Evolutionary conservation across 306 rosid species (phyloP), one percentile per base, ranked within the genome.

Genomic region (Potentilla sterilis): DNA sequence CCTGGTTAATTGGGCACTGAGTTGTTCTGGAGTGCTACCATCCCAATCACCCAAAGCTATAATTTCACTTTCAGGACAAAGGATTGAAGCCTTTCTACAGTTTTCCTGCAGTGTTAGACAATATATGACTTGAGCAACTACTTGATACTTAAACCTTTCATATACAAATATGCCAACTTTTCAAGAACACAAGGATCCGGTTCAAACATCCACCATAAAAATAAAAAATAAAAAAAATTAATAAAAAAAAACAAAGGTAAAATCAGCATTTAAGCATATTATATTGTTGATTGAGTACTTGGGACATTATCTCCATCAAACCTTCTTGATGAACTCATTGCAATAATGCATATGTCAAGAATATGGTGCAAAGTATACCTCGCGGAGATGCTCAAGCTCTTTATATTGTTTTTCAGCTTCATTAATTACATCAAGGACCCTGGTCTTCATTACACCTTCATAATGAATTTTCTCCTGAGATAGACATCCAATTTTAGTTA

Each of bases 21-120:
- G 88, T 80, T 91, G 89, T 79, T 87, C 97, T 8, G 97, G 94
- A 42, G 89, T 89, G 83, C 86, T 78, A 81, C 88, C 90, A 70
- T 84, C 86, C 68, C 86, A 86, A 64, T 84, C 92, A 74, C 91
- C 92, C 48, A 87, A 77, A 24, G 88, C 86, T 69, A 85, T 81
- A 76, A 91, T 83, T 72, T 93, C 97, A 64, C 75, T 69, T 88
- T 84, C 88, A 32, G 88, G 80, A 83, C 97, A 93, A 74, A 91
- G 83, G 78, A 88, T 80, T 32, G 97, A 87, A 83, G 98, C 97
- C 81, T 93, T 93, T 74, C 70, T 80, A 70, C 69, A 70, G 58
- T 73, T 79, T 21, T 83, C 94, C 98, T 93, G 91, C 88, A 87
- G 78, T 81, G 79, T 79, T 81, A 66, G 69, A 77, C 75, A 75